Base-by-base conservation (phyloP, 352 stramenopile genomes). In the Phytophthora brassicae region DNA sequence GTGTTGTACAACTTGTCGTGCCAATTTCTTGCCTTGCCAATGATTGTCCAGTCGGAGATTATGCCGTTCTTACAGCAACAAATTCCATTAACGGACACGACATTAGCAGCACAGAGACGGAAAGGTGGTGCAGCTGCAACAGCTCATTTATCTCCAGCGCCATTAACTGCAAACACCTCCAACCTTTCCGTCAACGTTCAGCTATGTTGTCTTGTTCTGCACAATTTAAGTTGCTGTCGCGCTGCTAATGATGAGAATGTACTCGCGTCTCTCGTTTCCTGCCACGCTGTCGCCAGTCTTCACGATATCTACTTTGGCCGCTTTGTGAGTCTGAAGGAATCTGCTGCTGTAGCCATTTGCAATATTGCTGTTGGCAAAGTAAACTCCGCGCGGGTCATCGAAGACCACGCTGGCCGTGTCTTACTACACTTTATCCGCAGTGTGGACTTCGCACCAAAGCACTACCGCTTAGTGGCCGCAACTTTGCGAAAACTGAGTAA, bases 1-100 rank as follows among this genome's bases (percentile, higher is more conserved):
- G 77, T 87, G 3, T 46, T 92, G 20, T 93, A 93, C 72, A 93
- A 93, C 28, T 49, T 91, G 14, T 89, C 82, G 2, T 93, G 84
- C 36, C 77, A 89, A 56, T 55, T 72, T 8, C 36, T 39, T 3
- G 68, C 82, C 1, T 56, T 92, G 2, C 46, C 66, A 22, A 59
- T 79, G 8, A 75, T 93, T 13, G 64, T 90, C 9, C 56, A 72
- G 20, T 65, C 75, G 1, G 74, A 89, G 33, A 81, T 88, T 60
- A 76, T 90, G 62, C 45, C 20, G 12, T 86, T 89, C 45, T 49
- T 91, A n/a, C 75, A 66, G 0, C 56, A 75, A 16, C 73, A 81
- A 49, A 63, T 87, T 0, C 74, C 80, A 0, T 17, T 64, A 28
- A 60, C 59, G 1, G 58, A 60, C 14, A 51, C 47, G 31, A 67